Evolutionary conservation across 2,329 filamentous ascomycete species (phyloP), one percentile per base, ranked within the genome.

Genomic region (Polytolypa hystricis): DNA sequence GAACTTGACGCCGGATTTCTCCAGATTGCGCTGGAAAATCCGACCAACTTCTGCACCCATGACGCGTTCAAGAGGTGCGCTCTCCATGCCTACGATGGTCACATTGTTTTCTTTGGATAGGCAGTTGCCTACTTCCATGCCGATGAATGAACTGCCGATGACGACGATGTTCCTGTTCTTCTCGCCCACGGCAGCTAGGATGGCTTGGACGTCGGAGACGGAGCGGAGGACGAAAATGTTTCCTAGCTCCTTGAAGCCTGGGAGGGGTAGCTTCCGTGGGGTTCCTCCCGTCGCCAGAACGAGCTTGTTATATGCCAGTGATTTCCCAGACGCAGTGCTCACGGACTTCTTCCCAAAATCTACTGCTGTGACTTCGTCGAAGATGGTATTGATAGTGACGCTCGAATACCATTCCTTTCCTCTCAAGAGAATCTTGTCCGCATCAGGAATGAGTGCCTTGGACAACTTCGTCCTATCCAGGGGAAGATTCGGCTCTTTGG

Each of bases 391-490:
- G 37, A 80, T 71, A 9, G 66, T 68, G 2, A 71, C 70, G 19
- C 71, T 65, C 41, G 70, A 78, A 60, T 84, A 96, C 73, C 83
- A 95, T 21, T 79, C 75, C 44, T 77, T 71, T 36, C 83, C 73
- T 42, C 91, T 74, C 70, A 79, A 81, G 28, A 81, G 77, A 29
- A 94, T 64, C 63, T 93, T 94, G 30, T 72, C 70, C 1, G 77
- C 60, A 54, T 98, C 89, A 5, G 83, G 76, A 43, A 95, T 73
- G 9, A 98, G 70, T 0, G 89, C 85, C 63, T 98, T 98, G 53
- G 87, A 95, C 28, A 98, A 72, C 68, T 96, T 96, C 8, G 91
- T 85, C 14, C 91, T 77, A 64, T 98, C 91, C 50, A 96, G 87
- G 20, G 87, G 87, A 21, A 81, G 71, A 56, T 91, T 81, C 15